A percentile compares a stretch with the other conserved stretches of the same genome.
These are phyloP conservation scores for Rauvolfia tetraphylla DNA, from an alignment of 257 asterid species.

Conservation along the genomic window DNA sequence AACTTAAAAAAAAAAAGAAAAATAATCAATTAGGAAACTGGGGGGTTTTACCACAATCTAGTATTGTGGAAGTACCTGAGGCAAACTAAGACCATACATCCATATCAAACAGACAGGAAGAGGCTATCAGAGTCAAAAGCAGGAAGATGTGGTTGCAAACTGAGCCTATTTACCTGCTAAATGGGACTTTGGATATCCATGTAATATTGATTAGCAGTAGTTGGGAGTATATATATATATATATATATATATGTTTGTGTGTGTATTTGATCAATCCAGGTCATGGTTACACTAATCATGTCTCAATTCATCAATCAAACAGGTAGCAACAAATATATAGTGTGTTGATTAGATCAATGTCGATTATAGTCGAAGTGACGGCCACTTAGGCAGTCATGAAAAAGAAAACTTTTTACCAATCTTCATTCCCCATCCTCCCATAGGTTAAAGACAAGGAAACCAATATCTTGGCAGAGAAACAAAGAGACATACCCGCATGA, in stretches of 20 bases:
- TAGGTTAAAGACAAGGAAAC: background rate
- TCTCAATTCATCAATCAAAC: background rate
- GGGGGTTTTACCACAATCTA: background rate
- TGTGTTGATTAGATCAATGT: background rate
- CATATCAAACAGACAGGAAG: background rate
- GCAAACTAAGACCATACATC: background rate
- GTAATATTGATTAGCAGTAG: background rate
- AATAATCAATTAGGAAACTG: background rate
- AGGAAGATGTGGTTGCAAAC: background rate
- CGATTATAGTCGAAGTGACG: background rate
- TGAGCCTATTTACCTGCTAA: background rate
- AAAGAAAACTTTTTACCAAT: background rate
- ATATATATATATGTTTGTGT: too few species aligned
- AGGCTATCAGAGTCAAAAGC: background rate
- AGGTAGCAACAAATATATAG: background rate
- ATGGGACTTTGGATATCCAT: background rate
- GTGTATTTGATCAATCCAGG: too few species aligned
- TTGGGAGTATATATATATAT: too few species aligned
- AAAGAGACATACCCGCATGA: constrained; percentile 63
- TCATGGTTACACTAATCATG: background rate
- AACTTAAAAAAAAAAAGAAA: background rate
- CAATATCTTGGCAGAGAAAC: constrained; percentile 1
- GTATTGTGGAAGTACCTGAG: background rate
- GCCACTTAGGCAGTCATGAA: background rate
- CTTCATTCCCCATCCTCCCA: background rate